phyloP scores from a whole-genome alignment of 2,329 filamentous ascomycete genomes.

The Penicillium sp. region DNA sequence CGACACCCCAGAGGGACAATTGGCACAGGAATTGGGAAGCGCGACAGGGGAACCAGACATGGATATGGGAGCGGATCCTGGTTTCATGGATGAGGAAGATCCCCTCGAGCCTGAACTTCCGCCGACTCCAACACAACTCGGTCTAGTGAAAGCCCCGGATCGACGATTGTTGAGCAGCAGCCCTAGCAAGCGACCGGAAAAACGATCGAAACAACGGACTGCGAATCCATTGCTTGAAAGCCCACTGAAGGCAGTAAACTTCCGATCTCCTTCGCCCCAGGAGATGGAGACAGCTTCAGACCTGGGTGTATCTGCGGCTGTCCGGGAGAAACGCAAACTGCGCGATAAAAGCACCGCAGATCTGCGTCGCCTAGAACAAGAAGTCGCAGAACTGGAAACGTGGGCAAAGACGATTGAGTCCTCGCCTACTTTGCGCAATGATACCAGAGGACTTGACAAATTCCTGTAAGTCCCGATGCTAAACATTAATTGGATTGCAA shows the following conservation, averaged over 20 bases:
- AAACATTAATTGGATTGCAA: not conserved
- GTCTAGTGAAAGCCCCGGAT: conserved; percentile 35
- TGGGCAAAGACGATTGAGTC: conserved; percentile 55
- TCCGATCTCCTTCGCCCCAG: conserved; percentile 16
- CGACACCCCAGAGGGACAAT: conserved; percentile 33
- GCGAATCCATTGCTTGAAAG: conserved; percentile 26
- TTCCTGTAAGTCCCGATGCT: conserved; percentile 32
- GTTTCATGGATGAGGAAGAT: conserved; percentile 28
- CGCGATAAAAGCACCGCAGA: conserved; percentile 55
- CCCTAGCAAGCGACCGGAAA: conserved; percentile 33
- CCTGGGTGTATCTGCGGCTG: conserved; percentile 20
- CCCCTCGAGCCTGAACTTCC: conserved; percentile 62
- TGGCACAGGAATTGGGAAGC: conserved; percentile 32
- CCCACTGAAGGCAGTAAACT: conserved; percentile 30
- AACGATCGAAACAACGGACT: conserved; percentile 25
- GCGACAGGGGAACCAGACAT: conserved; percentile 27
- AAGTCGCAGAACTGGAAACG: conserved; percentile 55
- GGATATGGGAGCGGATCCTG: conserved; percentile 17
- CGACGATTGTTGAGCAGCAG: conserved; percentile 38
- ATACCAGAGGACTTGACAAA: conserved; percentile 35
- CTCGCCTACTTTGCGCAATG: conserved; percentile 28
- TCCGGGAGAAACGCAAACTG: conserved; percentile 49
- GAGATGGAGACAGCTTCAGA: conserved; percentile 9
- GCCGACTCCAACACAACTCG: conserved; percentile 43
- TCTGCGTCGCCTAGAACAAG: conserved; percentile 54